phyloP scores from a whole-genome alignment of 2,329 filamentous ascomycete genomes.

The Ascochyta fabae region DNA sequence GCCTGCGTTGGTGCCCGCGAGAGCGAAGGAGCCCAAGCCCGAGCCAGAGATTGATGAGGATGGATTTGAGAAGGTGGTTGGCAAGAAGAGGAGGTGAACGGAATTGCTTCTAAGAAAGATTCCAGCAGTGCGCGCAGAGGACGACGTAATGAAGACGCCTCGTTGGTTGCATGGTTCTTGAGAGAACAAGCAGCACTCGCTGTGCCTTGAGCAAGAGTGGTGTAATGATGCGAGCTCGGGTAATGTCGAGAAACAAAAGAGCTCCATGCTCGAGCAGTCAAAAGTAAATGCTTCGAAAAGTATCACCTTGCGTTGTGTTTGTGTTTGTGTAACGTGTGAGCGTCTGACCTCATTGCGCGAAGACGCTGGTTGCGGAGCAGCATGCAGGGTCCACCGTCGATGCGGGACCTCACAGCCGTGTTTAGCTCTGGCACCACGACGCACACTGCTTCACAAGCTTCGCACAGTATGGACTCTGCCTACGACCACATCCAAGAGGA shows the following conservation, averaged over 20 bases:
- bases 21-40: constrained; percentile 40
- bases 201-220: background rate
- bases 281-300: background rate
- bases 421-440: constrained; percentile 19
- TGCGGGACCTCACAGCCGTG: constrained; percentile 17
- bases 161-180: background rate
- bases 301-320: no score
- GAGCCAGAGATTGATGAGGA: constrained; percentile 52
- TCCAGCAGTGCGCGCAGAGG: background rate
- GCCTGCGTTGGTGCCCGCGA: constrained; percentile 43
- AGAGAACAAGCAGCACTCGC: background rate
- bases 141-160: background rate
- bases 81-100: constrained; percentile 48
- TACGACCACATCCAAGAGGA: constrained; percentile 97
- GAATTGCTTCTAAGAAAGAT: background rate
- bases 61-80: constrained; percentile 52
- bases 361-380: constrained; percentile 23
- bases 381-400: constrained; percentile 18
- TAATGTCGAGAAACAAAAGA: background rate
- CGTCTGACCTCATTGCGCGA: constrained; percentile 21
- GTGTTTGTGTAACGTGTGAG: background rate
- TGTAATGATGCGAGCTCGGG: background rate
- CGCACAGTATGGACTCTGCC: constrained; percentile 79
- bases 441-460: background rate
- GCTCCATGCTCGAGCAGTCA: background rate